Evolutionary conservation across 441 rosid species (phyloP), one percentile per base, ranked within the genome.

Genomic region (Gossypium lobatum): DNA sequence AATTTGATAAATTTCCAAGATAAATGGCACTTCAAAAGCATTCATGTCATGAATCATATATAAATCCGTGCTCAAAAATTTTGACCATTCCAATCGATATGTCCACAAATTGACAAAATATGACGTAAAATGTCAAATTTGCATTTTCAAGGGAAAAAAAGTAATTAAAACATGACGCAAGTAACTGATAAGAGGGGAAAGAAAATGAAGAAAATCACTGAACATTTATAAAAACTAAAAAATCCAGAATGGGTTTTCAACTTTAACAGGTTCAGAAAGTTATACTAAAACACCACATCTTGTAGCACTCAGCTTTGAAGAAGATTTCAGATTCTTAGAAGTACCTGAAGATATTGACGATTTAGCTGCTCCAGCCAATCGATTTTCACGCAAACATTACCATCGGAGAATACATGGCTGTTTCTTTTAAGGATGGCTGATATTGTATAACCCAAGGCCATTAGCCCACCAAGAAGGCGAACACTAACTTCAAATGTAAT

Each of bases 401-500:
- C 95, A 64, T 89, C 88, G 18, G 87, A 84, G 82, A 93, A 91
- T 31, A 88, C 89, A 78, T 93, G 99, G 85, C 99, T 95, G 71
- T 82, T 90, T 78, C 99, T 84, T 86, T 93, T 91, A 76, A 95
- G 98, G 76, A 95, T 95, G 73, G 96, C 74, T 72, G 97, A 94
- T 77, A 95, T 95, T 25, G 98, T 95, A 83, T 95, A 95, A 72
- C 97, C 99, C 80, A 95, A 79, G 61, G 99, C 96, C 99, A 95
- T 95, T 59, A 95, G 87, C 73, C 99, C 98, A 77, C 99, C 98
- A 75, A 95, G 98, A 75, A 95, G 94, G 67, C 97, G 97, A 73
- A 95, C 99, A 48, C 95, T 89, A 71, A 95, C 99, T 90, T 91
- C 98, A 85, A 95, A 95, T n/a, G 95, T 91, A 80, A 95, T 95